Conservation (phyloP, 1,139 yeast species). For the Groenewaldozyma sp. region DNA sequence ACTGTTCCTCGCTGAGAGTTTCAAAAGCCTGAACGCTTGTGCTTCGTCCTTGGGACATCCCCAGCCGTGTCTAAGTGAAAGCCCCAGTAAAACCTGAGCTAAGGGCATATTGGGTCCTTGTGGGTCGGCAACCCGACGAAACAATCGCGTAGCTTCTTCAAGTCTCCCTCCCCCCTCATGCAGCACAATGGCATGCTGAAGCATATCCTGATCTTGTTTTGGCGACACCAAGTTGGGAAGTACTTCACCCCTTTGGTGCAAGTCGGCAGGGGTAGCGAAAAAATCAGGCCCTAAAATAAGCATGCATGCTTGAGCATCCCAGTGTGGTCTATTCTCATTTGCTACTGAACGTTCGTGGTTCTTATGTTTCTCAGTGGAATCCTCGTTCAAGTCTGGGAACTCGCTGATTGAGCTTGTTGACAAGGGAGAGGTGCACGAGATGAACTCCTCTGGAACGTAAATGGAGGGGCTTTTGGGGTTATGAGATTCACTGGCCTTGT, state of each 20-base stretch:
- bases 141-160: conserved; percentile 17
- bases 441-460: not conserved
- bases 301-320: not conserved
- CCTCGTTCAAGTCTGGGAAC: not conserved
- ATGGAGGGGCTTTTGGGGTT: too few species aligned
- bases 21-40: conserved; percentile 22
- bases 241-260: too few species aligned
- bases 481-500: too few species aligned
- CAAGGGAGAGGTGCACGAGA: not conserved
- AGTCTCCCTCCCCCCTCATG: conserved; percentile 24
- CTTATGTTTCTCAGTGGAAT: not conserved
- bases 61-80: conserved; percentile 31
- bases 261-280: conserved; percentile 1
- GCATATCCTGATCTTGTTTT: conserved; percentile 15
- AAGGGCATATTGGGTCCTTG: conserved; percentile 20
- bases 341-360: not conserved
- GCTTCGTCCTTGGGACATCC: conserved; percentile 22
- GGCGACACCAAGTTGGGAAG: not conserved
- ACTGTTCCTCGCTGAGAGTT: conserved; percentile 23
- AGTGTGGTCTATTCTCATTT: not conserved
- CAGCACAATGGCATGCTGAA: conserved; percentile 25
- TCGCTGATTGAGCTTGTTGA: not conserved
- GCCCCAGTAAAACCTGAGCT: conserved; percentile 28
- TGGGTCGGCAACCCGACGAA: conserved; percentile 22
- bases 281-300: not conserved